Evolutionary conservation across 306 rosid genomes (phyloP), one percentile per base, ranked within the genome.

Genomic region (Vigna trinervia): DNA sequence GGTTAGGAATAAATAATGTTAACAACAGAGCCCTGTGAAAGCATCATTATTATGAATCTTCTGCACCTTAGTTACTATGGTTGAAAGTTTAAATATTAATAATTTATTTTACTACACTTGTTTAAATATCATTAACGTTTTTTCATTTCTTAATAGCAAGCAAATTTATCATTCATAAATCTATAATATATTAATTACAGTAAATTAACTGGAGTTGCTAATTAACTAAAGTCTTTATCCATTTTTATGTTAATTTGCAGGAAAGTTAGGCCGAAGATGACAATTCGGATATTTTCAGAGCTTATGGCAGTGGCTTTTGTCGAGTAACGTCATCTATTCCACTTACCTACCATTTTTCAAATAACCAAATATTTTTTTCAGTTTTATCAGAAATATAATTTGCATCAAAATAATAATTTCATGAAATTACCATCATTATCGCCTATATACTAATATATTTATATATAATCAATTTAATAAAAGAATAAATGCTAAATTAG

Each of bases 191-290:
- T 17, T 17, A 52, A 11, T 45, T 45, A 45, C 5, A 41, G 3
- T 41, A 41, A 41, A 38, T 3, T 22, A 26, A 11, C 15, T 76
- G 26, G 52, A 2, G 65, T 51, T 30, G 45, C 1, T 73, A 26
- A 46, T 15, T 45, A 56, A 73, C 50, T 20, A 26, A 47, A 14
- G 28, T 70, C 3, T 56, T 79, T 41, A 11, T 26, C 15, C 5
- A 4, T 14, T 15, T 46, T 14, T 13, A 14, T 67, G 4, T 12
- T 3, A 41, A 17, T 17, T 19, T 68, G 28, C 89, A 93, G 98
- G 86, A 92, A 92, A 84, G 72, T 88, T 34, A 86, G 98, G 78
- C 98, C 97, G 1, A 94, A 88, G 90, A 87, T 94, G 77, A 94
- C 98, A 20, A 39, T 76, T 6, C 81, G 86, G 23, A 85, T 90